These are phyloP conservation scores for Solanum gandarillasii DNA, from an alignment of 257 asterid species.

Conservation along the genomic window DNA sequence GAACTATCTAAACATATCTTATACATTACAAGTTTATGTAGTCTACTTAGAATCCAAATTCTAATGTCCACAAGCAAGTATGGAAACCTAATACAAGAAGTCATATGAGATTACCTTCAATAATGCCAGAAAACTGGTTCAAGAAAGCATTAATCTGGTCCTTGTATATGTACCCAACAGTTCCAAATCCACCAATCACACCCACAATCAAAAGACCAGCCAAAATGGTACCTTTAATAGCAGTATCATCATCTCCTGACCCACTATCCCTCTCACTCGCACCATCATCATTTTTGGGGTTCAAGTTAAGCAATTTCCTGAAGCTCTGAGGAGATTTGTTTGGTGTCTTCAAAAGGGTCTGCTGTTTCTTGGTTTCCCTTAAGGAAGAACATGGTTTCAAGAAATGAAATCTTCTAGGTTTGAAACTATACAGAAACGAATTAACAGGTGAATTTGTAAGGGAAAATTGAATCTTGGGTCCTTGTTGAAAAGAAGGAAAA, in stretches of 20 bases:
- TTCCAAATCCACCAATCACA: constrained; percentile 82
- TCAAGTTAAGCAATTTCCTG: constrained; percentile 54
- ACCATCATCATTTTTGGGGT: constrained; percentile 33
- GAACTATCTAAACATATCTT: neutral
- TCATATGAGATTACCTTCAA: constrained; percentile 33
- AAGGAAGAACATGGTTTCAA: constrained; percentile 78
- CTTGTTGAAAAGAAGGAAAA: constrained; percentile 16
- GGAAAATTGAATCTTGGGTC: constrained; percentile 20
- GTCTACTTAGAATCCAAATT: neutral
- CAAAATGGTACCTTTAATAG: constrained; percentile 65
- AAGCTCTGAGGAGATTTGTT: constrained; percentile 43
- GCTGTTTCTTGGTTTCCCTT: constrained; percentile 64
- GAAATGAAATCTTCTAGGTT: constrained; percentile 57
- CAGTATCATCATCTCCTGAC: constrained; percentile 55
- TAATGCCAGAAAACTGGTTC: constrained; percentile 62
- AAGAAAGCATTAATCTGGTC: constrained; percentile 86
- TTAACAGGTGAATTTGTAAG: neutral
- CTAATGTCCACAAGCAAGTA: neutral
- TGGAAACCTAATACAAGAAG: fast-evolving
- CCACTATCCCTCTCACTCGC: constrained; percentile 19
- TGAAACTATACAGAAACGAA: constrained; percentile 28
- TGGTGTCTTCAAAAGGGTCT: constrained; percentile 46
- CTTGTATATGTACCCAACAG: constrained; percentile 65
- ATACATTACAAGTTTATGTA: neutral
- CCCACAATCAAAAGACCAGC: constrained; percentile 33